Conservation (phyloP, 768 basidiomycete species). For the Sistotremastrum suecicum region DNA sequence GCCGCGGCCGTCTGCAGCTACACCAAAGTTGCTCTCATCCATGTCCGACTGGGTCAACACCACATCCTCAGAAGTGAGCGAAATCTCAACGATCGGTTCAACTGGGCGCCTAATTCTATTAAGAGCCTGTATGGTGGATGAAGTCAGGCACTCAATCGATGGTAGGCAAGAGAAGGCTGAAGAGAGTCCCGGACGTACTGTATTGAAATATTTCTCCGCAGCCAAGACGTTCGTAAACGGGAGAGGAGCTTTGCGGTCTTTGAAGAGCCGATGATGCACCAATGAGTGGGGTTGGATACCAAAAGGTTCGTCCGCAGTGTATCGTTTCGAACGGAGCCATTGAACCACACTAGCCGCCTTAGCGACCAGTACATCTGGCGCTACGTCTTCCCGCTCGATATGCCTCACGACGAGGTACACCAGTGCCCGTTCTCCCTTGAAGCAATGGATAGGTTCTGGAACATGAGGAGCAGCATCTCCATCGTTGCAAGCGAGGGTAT, state of each 20-base stretch:
- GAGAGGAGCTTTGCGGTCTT: background rate
- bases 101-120: too few relatives aligned
- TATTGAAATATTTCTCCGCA: background rate
- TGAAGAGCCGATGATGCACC: background rate
- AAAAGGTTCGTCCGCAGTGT: background rate
- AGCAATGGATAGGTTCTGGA: background rate
- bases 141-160: background rate
- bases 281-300: background rate
- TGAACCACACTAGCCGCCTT: background rate
- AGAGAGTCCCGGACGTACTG: background rate
- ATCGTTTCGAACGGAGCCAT: background rate
- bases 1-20: background rate
- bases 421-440: background rate
- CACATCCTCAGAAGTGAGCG: background rate
- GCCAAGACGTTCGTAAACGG: background rate
- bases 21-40: background rate
- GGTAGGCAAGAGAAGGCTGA: background rate
- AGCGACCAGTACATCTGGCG: background rate
- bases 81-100: too few relatives aligned
- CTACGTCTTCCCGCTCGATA: background rate
- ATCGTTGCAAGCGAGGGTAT: background rate
- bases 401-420: background rate
- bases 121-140: too few relatives aligned
- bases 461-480: background rate
- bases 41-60: constrained; percentile 1